Conservation (phyloP, 2,329 filamentous ascomycete genomes). For the Pestalotiopsis sp. region DNA sequence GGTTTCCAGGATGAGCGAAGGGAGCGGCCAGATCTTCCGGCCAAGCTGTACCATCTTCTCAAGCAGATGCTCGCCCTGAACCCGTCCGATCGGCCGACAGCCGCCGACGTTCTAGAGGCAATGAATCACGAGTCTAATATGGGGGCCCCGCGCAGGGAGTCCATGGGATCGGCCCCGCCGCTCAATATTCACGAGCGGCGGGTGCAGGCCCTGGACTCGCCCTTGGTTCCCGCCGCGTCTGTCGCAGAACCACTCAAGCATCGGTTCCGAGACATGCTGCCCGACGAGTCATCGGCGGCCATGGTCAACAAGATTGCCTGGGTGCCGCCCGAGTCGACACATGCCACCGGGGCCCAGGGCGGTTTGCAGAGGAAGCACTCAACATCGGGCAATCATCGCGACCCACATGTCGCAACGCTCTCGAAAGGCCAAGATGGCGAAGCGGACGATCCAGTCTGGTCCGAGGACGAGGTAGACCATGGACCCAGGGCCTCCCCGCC, state of each 20-base stretch:
- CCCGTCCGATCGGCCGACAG: conserved; percentile 75
- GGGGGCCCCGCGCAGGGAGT: conserved; percentile 38
- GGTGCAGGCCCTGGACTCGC: conserved; percentile 58
- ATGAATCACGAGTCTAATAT: conserved; percentile 68
- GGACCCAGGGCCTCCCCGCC: conserved; percentile 29
- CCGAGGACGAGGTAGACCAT: conserved; percentile 11
- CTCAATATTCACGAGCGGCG: conserved; percentile 44
- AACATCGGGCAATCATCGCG: conserved; percentile 27
- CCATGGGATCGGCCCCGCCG: conserved; percentile 35
- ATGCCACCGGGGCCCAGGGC: conserved; percentile 28
- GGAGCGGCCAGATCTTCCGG: conserved; percentile 78
- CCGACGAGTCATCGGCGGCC: conserved; percentile 16
- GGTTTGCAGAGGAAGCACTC: conserved; percentile 31
- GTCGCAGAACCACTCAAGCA: conserved; percentile 39
- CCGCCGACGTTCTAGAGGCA: conserved; percentile 78
- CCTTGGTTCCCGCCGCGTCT: conserved; percentile 49
- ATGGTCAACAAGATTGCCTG: conserved; percentile 13
- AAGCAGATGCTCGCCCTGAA: conserved; percentile 78
- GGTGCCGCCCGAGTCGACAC: conserved; percentile 24
- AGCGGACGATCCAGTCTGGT: conserved; percentile 29
- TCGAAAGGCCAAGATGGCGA: conserved; percentile 42
- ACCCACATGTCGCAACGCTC: conserved; percentile 37
- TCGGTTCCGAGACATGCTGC: conserved; percentile 15
- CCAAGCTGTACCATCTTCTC: conserved; percentile 81
- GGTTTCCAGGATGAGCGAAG: conserved; percentile 80